These are phyloP conservation scores for Torulaspora indica DNA, from an alignment of 805 yeast genomes.

Conservation along the genomic window DNA sequence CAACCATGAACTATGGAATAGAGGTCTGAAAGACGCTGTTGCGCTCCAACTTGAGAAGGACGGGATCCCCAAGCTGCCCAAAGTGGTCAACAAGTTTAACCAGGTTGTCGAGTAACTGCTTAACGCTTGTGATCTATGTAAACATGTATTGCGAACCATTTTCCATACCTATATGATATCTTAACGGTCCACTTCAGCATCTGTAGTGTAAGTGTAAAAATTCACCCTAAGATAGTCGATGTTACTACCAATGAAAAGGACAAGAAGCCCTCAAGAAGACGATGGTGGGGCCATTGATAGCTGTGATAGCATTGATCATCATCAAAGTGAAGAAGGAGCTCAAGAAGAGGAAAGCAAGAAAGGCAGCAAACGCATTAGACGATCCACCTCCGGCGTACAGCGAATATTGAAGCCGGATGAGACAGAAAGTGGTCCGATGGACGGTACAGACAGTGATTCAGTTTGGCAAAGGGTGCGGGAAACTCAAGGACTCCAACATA, in stretches of 20 bases:
- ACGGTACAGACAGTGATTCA: neutral
- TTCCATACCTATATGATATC: neutral
- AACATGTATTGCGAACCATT: neutral
- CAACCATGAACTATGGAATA: constrained; percentile 67
- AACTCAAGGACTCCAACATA: constrained; percentile 12
- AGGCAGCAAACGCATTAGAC: neutral
- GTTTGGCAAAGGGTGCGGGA: constrained; percentile 22
- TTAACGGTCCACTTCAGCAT: neutral
- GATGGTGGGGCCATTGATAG: constrained; percentile 13
- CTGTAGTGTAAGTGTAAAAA: neutral
- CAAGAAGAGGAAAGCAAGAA: constrained; percentile 9
- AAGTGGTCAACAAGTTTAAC: constrained; percentile 6
- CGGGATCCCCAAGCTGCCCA: constrained; percentile 26
- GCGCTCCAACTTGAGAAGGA: constrained; percentile 26
- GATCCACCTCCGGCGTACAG: constrained; percentile 4
- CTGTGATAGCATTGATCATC: constrained; percentile 9
- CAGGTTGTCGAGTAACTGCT: neutral
- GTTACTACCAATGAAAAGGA: neutral
- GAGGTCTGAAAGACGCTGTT: constrained; percentile 32
- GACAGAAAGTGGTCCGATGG: constrained; percentile 2
- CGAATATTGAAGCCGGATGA: neutral
- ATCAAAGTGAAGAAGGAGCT: constrained; percentile 8
- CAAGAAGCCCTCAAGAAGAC: neutral
- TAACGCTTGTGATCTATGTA: neutral
- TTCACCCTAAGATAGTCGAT: neutral